phyloP scores from a whole-genome alignment of 176 grass and related monocot genomes.

The Ensete ventricosum region DNA sequence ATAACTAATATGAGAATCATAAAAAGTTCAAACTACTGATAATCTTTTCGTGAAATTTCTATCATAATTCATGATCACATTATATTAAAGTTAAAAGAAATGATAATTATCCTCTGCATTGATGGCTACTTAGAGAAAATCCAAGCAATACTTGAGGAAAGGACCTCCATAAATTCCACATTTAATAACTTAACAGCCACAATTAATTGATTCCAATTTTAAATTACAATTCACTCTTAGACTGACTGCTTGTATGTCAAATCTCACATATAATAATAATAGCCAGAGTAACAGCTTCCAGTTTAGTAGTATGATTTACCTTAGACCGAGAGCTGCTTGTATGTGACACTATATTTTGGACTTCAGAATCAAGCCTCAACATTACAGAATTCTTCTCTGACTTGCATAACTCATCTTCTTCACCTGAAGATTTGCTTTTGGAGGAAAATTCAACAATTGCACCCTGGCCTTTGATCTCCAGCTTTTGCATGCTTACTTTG shows the following conservation, averaged over 20 bases:
- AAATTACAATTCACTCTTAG: too few species aligned
- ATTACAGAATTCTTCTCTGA: constrained; percentile 19
- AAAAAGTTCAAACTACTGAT: too few species aligned
- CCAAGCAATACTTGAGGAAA: background rate
- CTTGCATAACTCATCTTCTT: constrained; percentile 31
- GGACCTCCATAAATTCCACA: background rate
- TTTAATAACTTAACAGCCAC: background rate
- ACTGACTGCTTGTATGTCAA: background rate
- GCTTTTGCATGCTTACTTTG: background rate
- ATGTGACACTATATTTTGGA: constrained; percentile 21
- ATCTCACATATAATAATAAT: constrained; percentile 12
- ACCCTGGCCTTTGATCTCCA: constrained; percentile 3
- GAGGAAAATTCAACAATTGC: constrained; percentile 22
- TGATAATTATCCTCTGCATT: too few species aligned
- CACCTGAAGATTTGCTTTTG: constrained; percentile 3
- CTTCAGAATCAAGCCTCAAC: constrained; percentile 22
- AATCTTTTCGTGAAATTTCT: too few species aligned
- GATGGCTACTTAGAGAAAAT: too few species aligned
- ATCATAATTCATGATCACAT: too few species aligned
- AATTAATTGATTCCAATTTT: background rate
- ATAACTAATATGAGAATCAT: too few species aligned
- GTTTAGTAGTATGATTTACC: constrained; percentile 34
- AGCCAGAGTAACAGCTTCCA: background rate
- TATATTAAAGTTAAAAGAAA: too few species aligned
- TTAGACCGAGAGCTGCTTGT: constrained; percentile 36